phyloP scores from a whole-genome alignment of 352 stramenopile species.

The Labyrinthula sp. region DNA sequence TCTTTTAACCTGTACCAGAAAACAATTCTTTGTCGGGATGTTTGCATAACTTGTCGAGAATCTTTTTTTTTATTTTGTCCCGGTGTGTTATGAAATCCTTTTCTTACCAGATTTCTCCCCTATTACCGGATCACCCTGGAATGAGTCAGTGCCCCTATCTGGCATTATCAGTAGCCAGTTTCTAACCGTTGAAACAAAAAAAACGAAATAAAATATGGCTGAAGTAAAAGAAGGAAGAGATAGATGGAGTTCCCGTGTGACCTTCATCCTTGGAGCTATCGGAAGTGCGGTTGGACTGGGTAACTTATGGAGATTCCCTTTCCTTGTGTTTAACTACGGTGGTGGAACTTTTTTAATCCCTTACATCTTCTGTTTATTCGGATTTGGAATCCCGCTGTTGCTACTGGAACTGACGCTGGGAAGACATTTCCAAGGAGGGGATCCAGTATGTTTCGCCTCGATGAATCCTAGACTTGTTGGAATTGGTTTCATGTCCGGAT shows the following conservation, averaged over 20 bases:
- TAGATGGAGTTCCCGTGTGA: constrained; percentile 34
- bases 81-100: no score
- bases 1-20: no score
- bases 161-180: no score
- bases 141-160: no score
- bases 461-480: constrained; percentile 23
- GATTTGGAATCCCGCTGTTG: constrained; percentile 41
- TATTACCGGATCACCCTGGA: no score
- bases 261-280: constrained; percentile 41
- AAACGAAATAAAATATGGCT: no score
- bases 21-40: no score
- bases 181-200: no score
- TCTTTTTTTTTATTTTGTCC: no score
- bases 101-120: no score
- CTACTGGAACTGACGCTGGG: constrained; percentile 41
- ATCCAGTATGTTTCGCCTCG: constrained; percentile 31
- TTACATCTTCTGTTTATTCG: constrained; percentile 39
- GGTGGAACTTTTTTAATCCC: constrained; percentile 44
- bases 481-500: constrained; percentile 22
- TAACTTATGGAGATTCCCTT: constrained; percentile 43
- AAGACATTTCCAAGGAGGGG: constrained; percentile 38
- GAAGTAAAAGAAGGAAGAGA: no score
- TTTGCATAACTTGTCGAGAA: no score
- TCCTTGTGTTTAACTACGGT: constrained; percentile 39
- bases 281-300: constrained; percentile 41